Evolutionary conservation across 2,329 filamentous ascomycete species (phyloP), one percentile per base, ranked within the genome.

Genomic region (Purpureocillium takamizusanense): DNA sequence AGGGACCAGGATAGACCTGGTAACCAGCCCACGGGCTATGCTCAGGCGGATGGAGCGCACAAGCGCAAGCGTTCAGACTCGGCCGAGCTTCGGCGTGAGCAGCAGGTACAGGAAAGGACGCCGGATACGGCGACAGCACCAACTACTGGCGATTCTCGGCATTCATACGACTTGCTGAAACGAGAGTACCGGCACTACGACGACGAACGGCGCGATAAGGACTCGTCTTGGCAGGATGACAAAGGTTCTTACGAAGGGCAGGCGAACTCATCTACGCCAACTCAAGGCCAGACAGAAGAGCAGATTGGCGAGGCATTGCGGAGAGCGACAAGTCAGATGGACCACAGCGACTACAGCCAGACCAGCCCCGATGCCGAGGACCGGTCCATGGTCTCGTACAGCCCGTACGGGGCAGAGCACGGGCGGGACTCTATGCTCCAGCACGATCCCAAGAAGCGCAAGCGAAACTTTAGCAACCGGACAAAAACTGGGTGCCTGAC

Each of bases 401-500:
- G 59, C 52, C 45, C 63, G 13, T 76, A 70, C 48, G 66, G 62
- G 3, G 59, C 67, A 3, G 66, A 72, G 32, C 66, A 69, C 43
- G 62, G 67, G 43, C 65, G 67, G 40, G 69, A 72, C 35, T 61
- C 63, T 1, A 51, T 69, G 23, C 59, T 76, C 28, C 74, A 78
- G 51, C 72, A 72, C 5, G 77, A 81, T 47, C 68, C 74, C 4
- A 83, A 83, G 60, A 83, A 83, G 59, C 66, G 81, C 35, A 86
- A 86, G 61, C 72, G 82, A 30, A 86, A 86, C 54, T 97, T 95
- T 54, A 94, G 87, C 65, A 95, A 95, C 60, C 76, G 90, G 42
- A 95, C 90, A 15, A 97, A 97, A 65, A 95, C 89, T 9, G 88
- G 89, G 25, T 97, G 90, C 59, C 78, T 94, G 62, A 97, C 90